These are phyloP conservation scores for Plasmodium yoelii DNA, from an alignment of 169 alveolate genomes.

Conservation along the genomic window DNA sequence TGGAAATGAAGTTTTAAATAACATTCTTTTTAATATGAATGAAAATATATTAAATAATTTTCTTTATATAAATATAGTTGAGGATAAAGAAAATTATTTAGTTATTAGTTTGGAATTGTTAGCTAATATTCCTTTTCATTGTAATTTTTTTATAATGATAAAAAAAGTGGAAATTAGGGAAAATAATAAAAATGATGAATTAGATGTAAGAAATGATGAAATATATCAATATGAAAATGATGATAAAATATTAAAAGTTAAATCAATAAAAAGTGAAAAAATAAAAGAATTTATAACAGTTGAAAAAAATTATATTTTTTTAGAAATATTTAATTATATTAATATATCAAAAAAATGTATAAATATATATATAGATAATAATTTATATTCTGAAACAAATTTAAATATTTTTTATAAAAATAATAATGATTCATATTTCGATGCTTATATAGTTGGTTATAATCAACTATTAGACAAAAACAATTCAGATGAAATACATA, in stretches of 20 bases:
- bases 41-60: slow-evolving; percentile 43
- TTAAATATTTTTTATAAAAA: slow-evolving; percentile 46
- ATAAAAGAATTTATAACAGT: not conserved
- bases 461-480: slow-evolving; percentile 2
- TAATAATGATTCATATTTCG: slow-evolving; percentile 43
- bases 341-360: slow-evolving; percentile 33
- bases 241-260: not conserved
- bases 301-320: slow-evolving; percentile 19
- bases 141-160: slow-evolving; percentile 35
- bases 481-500: slow-evolving; percentile 14
- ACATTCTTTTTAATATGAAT: slow-evolving; percentile 33
- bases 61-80: slow-evolving; percentile 28
- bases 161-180: not conserved
- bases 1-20: slow-evolving; percentile 6
- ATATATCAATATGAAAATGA: not conserved
- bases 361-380: slow-evolving; percentile 22
- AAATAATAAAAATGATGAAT: not conserved
- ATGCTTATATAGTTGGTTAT: slow-evolving; percentile 37
- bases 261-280: not conserved
- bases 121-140: slow-evolving; percentile 64
- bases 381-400: slow-evolving; percentile 41
- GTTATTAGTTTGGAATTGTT: slow-evolving; percentile 33
- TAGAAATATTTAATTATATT: slow-evolving; percentile 42
- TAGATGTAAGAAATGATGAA: not conserved
- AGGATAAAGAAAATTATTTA: slow-evolving; percentile 18